Percentiles rank a stretch among this genome's conserved stretches.
Evolutionary conservation across 1,284 basidiomycete genomes (phyloP).

Genomic region (Pseudozyma thailandica): DNA sequence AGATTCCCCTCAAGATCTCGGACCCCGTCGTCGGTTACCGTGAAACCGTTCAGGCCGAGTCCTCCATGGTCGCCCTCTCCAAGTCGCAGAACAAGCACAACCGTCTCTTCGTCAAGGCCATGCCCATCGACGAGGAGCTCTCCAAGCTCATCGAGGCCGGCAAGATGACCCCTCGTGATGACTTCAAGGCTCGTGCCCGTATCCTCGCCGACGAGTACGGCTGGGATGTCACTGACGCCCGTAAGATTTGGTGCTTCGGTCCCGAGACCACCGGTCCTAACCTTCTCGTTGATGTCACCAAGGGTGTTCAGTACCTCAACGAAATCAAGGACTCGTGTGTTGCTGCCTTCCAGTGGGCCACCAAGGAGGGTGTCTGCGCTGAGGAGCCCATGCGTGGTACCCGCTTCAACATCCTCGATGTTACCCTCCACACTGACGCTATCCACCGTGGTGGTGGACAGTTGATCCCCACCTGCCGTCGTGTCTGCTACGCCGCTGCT

Average conservation of each 20-base stretch:
- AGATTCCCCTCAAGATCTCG: slow-evolving; percentile 98
- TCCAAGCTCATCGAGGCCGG: slow-evolving; percentile 91
- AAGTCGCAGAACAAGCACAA: slow-evolving; percentile 99
- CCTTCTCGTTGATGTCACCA: slow-evolving; percentile 96
- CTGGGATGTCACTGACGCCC: slow-evolving; percentile 99
- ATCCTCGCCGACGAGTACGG: slow-evolving; percentile 94
- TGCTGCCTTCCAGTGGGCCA: slow-evolving; percentile 99
- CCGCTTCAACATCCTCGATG: slow-evolving; percentile 95
- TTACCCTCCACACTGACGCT: slow-evolving; percentile 96
- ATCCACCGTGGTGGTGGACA: slow-evolving; percentile 99
- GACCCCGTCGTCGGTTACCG: slow-evolving; percentile 98
- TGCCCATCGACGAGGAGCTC: slow-evolving; percentile 93
- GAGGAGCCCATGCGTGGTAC: slow-evolving; percentile 99
- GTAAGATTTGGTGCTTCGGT: slow-evolving; percentile 99
- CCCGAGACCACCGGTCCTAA: slow-evolving; percentile 98
- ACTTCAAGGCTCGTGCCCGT: slow-evolving; percentile 97
- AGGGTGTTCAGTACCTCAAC: slow-evolving; percentile 80
- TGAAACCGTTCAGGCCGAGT: slow-evolving; percentile 97
- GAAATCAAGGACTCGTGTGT: slow-evolving; percentile 99
- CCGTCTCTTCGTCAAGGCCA: slow-evolving; percentile 92
- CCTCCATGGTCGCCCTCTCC: slow-evolving; percentile 93
- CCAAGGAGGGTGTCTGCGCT: slow-evolving; percentile 82
- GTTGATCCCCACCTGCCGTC: slow-evolving; percentile 93
- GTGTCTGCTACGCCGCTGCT: slow-evolving; percentile 95
- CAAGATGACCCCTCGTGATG: slow-evolving; percentile 88